These are phyloP conservation scores for Sideroxylon spinosum DNA, from an alignment of 179 eudicot genomes.

Conservation along the genomic window DNA sequence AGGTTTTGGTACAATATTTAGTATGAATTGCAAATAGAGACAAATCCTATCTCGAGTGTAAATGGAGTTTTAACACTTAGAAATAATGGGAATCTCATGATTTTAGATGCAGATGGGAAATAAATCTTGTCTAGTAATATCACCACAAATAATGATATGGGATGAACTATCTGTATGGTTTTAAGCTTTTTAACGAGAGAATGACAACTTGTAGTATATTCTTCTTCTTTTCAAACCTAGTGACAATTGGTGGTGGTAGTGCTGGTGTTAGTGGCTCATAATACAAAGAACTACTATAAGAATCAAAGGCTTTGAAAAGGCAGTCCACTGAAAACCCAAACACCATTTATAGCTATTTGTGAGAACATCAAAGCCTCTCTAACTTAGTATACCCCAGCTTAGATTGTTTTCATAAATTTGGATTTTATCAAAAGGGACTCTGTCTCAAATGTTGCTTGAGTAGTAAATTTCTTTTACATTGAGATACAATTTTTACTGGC, in stretches of 20 bases:
- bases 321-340: conserved; percentile 17
- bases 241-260: conserved; percentile 49
- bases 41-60: conserved; percentile 26
- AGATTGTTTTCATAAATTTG: conserved; percentile 19
- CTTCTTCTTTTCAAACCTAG: too few species aligned
- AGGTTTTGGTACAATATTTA: conserved; percentile 21
- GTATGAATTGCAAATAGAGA: conserved; percentile 66
- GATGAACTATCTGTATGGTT: conserved; percentile 48
- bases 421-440: conserved; percentile 6
- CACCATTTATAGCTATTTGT: conserved; percentile 30
- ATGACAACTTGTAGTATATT: conserved; percentile 26
- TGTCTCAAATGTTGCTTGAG: conserved; percentile 25
- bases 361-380: conserved; percentile 27
- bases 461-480: conserved; percentile 12
- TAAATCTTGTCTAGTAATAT: conserved; percentile 38
- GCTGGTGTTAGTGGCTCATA: conserved; percentile 54
- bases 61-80: conserved; percentile 31
- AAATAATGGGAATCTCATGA: conserved; percentile 30
- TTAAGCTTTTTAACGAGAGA: conserved; percentile 31
- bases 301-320: conserved; percentile 38
- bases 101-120: conserved; percentile 34
- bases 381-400: conserved; percentile 20
- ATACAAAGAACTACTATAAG: conserved; percentile 33
- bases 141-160: conserved; percentile 59
- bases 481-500: conserved; percentile 3